Base-by-base conservation (phyloP, 2,329 filamentous ascomycete genomes). In the Graphilbum sp. region DNA sequence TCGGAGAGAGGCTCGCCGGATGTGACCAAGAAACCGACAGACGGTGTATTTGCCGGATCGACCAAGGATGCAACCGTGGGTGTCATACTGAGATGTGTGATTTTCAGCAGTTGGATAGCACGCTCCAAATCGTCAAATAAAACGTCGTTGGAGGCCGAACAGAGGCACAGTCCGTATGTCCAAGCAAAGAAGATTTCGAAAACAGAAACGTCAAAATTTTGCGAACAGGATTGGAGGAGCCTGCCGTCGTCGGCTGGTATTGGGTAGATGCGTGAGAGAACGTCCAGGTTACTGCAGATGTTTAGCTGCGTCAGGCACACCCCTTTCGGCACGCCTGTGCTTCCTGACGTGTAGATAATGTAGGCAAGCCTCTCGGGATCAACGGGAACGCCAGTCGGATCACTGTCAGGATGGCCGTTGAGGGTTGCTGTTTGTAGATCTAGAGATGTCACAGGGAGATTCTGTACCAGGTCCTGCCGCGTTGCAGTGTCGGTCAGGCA, bases 141-240 rank as follows among this genome's bases (percentile, higher is more conserved):
- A 2, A 72, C 67, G 47, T 90, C 80, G 46, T 87, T 86, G 0
- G 64, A 69, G 0, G 75, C 79, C 2, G 80, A 72, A 50, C 82
- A 93, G 12, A 94, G 62, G 43, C 78, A 80, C 62, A 88, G 83
- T 4, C 84, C 84, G 25, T 67, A 66, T 34, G 71, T 69, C 79
- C 85, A 92, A 0, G 84, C 65, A 48, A 84, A 92, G 53, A 93
- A 88, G 13, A 92, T 87, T 50, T 93, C 86, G 51, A 92, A 92
- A 0, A 92, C 80, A 0, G 84, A 92, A 2, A 92, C 76, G 50
- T 92, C 83, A 50, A 92, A 93, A 0, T 79, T 79, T 50, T 86
- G 81, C 0, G 83, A 88, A 50, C 81, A 92, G 2, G 81, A 74
- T 54, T 93, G 86, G 0, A 94, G 61, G 24, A 93, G 61, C n/a